Percentiles rank a stretch among this genome's conserved stretches.
Evolutionary conservation across 2,329 filamentous ascomycete genomes (phyloP).

Genomic region (Phoma sp.): DNA sequence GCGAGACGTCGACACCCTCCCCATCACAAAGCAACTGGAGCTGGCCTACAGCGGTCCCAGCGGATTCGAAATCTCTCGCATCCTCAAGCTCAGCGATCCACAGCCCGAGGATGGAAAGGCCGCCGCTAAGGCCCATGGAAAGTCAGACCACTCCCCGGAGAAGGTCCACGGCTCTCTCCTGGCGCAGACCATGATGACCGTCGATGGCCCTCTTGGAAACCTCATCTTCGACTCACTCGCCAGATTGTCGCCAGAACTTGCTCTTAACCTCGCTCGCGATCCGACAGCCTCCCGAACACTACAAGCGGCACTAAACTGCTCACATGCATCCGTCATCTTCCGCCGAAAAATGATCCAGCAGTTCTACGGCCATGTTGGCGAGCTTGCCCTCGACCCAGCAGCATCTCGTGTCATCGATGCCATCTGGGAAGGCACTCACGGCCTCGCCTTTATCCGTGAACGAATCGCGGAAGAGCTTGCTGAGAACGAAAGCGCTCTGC

Average conservation of each 20-base stretch:
- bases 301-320: slow-evolving; percentile 67
- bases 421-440: slow-evolving; percentile 69
- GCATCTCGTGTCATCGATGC: slow-evolving; percentile 74
- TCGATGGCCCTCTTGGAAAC: slow-evolving; percentile 72
- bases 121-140: slow-evolving; percentile 32
- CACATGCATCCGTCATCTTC: slow-evolving; percentile 63
- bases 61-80: slow-evolving; percentile 63
- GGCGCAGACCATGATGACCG: slow-evolving; percentile 78
- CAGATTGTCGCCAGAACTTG: slow-evolving; percentile 58
- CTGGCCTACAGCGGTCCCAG: slow-evolving; percentile 61
- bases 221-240: slow-evolving; percentile 70
- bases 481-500: slow-evolving; percentile 64
- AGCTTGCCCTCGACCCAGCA: slow-evolving; percentile 66
- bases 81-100: slow-evolving; percentile 64
- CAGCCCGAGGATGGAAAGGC: slow-evolving; percentile 48
- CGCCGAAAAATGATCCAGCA: slow-evolving; percentile 69
- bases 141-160: slow-evolving; percentile 49
- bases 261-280: slow-evolving; percentile 71
- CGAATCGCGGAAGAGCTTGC: slow-evolving; percentile 70
- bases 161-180: slow-evolving; percentile 85
- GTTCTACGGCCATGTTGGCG: slow-evolving; percentile 67
- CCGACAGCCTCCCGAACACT: slow-evolving; percentile 66
- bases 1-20: slow-evolving; percentile 65
- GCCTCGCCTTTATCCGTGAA: slow-evolving; percentile 72
- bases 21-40: slow-evolving; percentile 65